Conservation (phyloP, 768 basidiomycete genomes). For the Calvatia gigantea region DNA sequence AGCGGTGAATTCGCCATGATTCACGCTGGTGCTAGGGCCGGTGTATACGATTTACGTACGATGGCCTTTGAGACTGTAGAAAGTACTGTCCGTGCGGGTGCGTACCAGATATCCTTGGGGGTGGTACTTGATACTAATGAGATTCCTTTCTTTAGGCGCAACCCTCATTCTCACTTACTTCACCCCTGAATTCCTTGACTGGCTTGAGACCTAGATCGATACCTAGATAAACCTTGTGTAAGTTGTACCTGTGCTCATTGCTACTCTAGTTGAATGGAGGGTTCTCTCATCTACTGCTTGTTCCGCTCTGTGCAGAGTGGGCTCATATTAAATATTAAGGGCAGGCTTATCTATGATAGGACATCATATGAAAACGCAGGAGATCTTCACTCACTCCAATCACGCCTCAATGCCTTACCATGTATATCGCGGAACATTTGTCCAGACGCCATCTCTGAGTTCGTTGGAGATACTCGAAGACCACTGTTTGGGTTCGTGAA, state of each 20-base stretch:
- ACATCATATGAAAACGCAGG: background rate
- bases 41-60: constrained; percentile 85
- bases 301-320: too few species aligned
- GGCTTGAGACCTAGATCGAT: constrained; percentile 39
- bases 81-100: constrained; percentile 89
- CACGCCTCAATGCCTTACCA: constrained; percentile 4
- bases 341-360: background rate
- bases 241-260: background rate
- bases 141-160: constrained; percentile 50
- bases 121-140: background rate
- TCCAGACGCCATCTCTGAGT: constrained; percentile 53
- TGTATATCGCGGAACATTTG: constrained; percentile 48
- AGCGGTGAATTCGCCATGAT: constrained; percentile 99
- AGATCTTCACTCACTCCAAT: background rate
- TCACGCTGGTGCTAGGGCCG: constrained; percentile 87
- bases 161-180: constrained; percentile 93
- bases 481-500: constrained; percentile 44
- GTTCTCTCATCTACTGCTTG: too few species aligned
- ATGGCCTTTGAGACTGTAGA: constrained; percentile 96
- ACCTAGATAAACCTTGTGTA: background rate
- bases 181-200: constrained; percentile 93
- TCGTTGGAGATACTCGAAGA: constrained; percentile 53
- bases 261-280: background rate
- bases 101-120: constrained; percentile 20
- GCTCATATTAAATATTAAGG: too few species aligned